Evolutionary conservation across 2,329 filamentous ascomycete genomes (phyloP).

Genomic region (Tolypocladium cylindrosporum): DNA sequence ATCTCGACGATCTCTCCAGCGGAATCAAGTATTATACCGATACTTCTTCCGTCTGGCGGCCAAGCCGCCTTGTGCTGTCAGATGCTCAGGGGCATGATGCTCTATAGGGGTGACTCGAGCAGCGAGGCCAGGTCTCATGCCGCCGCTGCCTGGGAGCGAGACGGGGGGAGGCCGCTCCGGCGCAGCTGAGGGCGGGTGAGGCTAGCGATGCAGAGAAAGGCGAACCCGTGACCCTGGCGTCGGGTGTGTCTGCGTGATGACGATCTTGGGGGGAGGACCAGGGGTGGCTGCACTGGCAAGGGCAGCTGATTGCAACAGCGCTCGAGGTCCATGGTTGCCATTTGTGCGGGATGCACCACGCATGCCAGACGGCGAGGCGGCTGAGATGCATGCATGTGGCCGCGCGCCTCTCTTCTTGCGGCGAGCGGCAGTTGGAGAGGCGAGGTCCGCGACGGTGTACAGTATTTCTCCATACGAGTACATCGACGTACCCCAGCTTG

Average conservation of each 20-base stretch:
- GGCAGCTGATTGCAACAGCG: neutral
- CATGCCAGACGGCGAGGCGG: neutral
- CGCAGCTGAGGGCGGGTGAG: neutral
- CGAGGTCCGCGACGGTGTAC: neutral
- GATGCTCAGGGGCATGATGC: neutral
- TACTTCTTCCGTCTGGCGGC: slow-evolving; percentile 12
- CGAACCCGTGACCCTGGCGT: neutral
- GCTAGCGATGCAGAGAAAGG: neutral
- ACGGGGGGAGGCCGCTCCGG: neutral
- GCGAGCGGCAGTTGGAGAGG: neutral
- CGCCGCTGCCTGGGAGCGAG: neutral
- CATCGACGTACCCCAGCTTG: neutral
- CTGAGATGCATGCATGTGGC: neutral
- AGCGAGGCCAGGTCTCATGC: neutral
- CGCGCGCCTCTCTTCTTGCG: neutral
- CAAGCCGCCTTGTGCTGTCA: neutral
- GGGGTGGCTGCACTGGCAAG: neutral
- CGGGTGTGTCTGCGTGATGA: neutral
- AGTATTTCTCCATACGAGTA: too few relatives aligned
- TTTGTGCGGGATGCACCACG: neutral
- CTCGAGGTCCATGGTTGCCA: neutral
- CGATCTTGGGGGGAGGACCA: neutral
- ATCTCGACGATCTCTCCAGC: neutral
- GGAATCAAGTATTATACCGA: neutral
- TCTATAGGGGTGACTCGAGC: neutral